Conservation (phyloP, 352 stramenopile genomes). For the Pythium guiyangense region DNA sequence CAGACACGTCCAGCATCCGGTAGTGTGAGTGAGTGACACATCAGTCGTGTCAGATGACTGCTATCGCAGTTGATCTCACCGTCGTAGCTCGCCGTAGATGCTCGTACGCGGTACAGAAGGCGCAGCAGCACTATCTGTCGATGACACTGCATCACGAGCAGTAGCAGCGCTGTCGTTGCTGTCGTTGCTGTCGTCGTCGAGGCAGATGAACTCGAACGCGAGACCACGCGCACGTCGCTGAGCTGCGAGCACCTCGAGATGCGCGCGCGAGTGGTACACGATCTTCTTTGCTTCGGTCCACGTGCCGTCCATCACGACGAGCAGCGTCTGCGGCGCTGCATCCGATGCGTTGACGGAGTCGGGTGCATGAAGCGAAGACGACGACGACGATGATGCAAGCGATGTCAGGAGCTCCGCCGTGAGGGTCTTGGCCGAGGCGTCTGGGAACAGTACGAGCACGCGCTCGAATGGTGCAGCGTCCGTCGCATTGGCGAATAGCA, state of each 20-base stretch:
- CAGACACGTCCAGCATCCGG: background rate
- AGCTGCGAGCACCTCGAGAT: constrained; percentile 30
- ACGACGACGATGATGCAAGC: background rate
- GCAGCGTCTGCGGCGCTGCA: constrained; percentile 13
- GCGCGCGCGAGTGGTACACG: constrained; percentile 35
- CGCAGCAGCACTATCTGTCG: background rate
- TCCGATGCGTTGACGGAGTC: background rate
- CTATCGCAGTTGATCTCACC: constrained; percentile 15
- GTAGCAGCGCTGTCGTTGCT: background rate
- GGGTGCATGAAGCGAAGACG: background rate
- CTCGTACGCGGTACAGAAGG: constrained; percentile 16
- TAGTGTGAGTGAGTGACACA: background rate
- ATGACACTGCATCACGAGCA: background rate
- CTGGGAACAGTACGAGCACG: constrained; percentile 39
- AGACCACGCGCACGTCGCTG: constrained; percentile 18
- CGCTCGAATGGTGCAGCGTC: constrained; percentile 15
- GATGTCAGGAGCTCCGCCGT: constrained; percentile 3
- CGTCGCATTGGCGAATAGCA: constrained; percentile 20
- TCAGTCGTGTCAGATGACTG: background rate
- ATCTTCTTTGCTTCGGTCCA: constrained; percentile 84
- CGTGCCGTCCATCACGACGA: constrained; percentile 73
- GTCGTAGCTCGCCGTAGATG: constrained; percentile 60
- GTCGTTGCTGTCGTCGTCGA: constrained; percentile 17
- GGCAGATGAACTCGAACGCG: constrained; percentile 44
- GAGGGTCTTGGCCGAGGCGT: constrained; percentile 30